A percentile compares a stretch with the other conserved stretches of the same genome.
Conservation (phyloP, 257 asterid species). For the Mentha longifolia region DNA sequence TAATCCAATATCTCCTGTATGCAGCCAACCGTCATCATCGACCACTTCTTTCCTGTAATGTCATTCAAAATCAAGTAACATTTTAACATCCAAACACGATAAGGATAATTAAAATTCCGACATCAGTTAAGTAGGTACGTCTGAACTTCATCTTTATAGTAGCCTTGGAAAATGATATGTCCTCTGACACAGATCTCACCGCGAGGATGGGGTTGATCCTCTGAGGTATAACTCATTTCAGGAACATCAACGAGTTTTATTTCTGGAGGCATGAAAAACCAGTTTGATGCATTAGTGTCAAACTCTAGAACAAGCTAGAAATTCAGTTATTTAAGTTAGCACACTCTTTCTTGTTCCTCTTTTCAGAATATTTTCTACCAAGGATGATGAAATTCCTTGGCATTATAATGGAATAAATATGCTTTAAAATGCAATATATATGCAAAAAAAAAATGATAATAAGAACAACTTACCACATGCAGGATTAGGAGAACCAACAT, state of each 20-base stretch:
- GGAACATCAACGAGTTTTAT: conserved; percentile 95
- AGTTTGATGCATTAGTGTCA: conserved; percentile 13
- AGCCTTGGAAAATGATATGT: conserved; percentile 82
- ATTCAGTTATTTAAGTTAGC: neutral
- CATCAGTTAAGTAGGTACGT: conserved; percentile 53
- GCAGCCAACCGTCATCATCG: conserved; percentile 88
- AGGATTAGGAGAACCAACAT: conserved; percentile 93
- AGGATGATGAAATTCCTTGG: conserved; percentile 2
- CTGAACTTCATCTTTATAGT: conserved; percentile 85
- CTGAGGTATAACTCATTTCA: conserved; percentile 93
- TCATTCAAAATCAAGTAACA: conserved; percentile 30
- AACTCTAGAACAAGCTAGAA: neutral
- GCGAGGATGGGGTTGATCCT: conserved; percentile 94
- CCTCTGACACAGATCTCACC: conserved; percentile 99
- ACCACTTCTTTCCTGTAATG: conserved; percentile 80
- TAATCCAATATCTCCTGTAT: conserved; percentile 96
- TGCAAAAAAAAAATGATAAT: neutral
- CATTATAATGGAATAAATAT: neutral
- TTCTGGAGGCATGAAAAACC: conserved; percentile 49
- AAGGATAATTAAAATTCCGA: conserved; percentile 14
- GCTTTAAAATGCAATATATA: neutral
- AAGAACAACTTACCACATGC: conserved; percentile 76
- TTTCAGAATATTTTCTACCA: conserved; percentile 2
- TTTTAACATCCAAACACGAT: conserved; percentile 30
- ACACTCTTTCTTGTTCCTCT: conserved; percentile 9